Evolutionary conservation across 2,329 filamentous ascomycete species (phyloP).

Genomic region (Microdochium nivale): DNA sequence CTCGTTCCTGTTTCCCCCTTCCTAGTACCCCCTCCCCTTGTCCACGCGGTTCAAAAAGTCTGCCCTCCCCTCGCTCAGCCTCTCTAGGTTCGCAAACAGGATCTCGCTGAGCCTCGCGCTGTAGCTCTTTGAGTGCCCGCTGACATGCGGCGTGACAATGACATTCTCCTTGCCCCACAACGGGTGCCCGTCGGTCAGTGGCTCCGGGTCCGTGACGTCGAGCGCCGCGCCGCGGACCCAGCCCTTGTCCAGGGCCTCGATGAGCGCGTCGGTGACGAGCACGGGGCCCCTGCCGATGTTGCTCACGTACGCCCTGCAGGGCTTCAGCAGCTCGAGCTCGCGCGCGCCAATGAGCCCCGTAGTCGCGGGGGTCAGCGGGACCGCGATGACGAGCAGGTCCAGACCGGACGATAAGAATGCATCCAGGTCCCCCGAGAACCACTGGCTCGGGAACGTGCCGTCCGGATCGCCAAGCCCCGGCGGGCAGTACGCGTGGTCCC

Average conservation of each 20-base stretch:
- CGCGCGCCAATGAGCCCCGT: conserved; percentile 29
- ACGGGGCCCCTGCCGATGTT: conserved; percentile 53
- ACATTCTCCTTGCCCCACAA: conserved; percentile 57
- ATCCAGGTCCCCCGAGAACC: conserved; percentile 30
- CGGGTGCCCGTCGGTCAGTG: conserved; percentile 50
- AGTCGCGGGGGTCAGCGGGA: conserved; percentile 31
- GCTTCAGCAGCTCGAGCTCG: conserved; percentile 26
- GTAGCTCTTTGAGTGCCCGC: conserved; percentile 17
- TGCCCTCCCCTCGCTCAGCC: conserved; percentile 13
- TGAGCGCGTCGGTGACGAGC: conserved; percentile 35
- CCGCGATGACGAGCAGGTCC: conserved; percentile 30
- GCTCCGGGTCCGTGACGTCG: conserved; percentile 64
- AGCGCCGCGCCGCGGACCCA: conserved; percentile 48
- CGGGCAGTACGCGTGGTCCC: conserved; percentile 53
- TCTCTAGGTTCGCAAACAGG: conserved; percentile 16
- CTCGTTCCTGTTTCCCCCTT: too few relatives aligned
- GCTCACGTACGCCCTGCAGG: conserved; percentile 41
- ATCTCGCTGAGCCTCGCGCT: conserved; percentile 15
- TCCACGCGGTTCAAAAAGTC: conserved; percentile 21
- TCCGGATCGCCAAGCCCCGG: conserved; percentile 46
- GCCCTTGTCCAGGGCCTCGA: conserved; percentile 38
- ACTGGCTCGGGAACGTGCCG: conserved; percentile 28
- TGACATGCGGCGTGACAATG: conserved; percentile 35
- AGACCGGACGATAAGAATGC: conserved; percentile 32
- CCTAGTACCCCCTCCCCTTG: conserved; percentile 19